Evolutionary conservation across 176 grass and related monocot genomes (phyloP), one percentile per base, ranked within the genome.

Genomic region (Oryza glaberrima): DNA sequence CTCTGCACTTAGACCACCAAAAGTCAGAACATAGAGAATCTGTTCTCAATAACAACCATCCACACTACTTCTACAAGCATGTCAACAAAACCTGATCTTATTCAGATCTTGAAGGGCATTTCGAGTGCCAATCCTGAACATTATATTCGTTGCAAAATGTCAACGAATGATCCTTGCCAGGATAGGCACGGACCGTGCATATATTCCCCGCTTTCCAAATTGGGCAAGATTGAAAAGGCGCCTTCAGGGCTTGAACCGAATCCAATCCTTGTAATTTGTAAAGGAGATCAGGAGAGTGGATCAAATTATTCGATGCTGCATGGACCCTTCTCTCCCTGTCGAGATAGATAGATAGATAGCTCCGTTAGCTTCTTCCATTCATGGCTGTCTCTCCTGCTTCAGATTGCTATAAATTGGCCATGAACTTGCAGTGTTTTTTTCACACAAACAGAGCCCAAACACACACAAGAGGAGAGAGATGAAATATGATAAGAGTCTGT

Each of bases 321-420:
- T 51, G 71, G 43, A 26, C 8, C 41, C 41, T 19, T 10, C 61
- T 15, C 49, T 67, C 46, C 22, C 43, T 15, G 7, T 81, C 28
- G 11, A 81, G 11, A 70, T 54, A 36, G 48, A 16, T 36, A 36
- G 35, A 36, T 36, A 36, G 35, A 36, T n/a, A 9, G 0, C 28
- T 13, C 10, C 9, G 13, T 15, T 54, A 54, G 8, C 65, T 54
- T 41, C 65, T 54, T 41, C 67, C 51, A 54, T 54, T 48, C 7
- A 5, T 56, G 66, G 43, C 8, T 56, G 52, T 56, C 3, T 61
- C 58, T n/a, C 19, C 17, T n/a, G 20, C 19, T 60, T 19, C 54
- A n/a, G 54, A 60, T n/a, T 60, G 54, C 14, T 52, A 83, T 83
- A 83, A 83, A 83, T 83, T 48, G 58, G 3, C 28, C 1, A 66